Evolutionary conservation across 2,329 filamentous ascomycete genomes (phyloP).

Genomic region (Aspergillus spinulosporus): DNA sequence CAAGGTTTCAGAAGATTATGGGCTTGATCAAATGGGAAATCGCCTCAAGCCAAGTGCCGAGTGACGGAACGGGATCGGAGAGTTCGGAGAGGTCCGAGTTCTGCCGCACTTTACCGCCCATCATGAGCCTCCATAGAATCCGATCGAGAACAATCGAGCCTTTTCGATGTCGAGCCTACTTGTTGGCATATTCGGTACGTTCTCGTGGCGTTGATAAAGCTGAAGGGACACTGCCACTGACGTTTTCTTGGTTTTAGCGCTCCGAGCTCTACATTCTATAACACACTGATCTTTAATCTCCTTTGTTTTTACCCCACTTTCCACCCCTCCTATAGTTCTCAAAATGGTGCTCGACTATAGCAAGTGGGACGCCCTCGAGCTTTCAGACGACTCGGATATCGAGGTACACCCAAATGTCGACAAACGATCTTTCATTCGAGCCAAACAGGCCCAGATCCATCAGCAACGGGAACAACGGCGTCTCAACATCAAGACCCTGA

Average conservation of each 20-base stretch:
- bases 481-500: conserved; percentile 84
- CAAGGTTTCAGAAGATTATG: neutral
- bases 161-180: conserved; percentile 12
- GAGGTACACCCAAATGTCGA: conserved; percentile 99
- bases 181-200: neutral
- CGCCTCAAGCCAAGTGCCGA: conserved; percentile 12
- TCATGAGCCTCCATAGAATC: conserved; percentile 28
- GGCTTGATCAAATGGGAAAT: conserved; percentile 13
- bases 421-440: conserved; percentile 96
- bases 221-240: neutral
- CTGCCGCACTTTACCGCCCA: conserved; percentile 32
- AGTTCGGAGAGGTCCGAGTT: conserved; percentile 23
- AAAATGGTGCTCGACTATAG: conserved; percentile 63
- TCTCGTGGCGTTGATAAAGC: neutral
- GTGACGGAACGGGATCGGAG: conserved; percentile 17
- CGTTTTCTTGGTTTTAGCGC: neutral
- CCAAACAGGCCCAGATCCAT: conserved; percentile 97
- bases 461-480: conserved; percentile 82
- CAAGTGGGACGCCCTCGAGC: conserved; percentile 78
- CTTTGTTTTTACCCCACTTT: conserved; percentile 21
- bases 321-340: conserved; percentile 20
- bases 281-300: neutral
- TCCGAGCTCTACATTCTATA: neutral
- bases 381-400: conserved; percentile 96
- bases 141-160: conserved; percentile 36